Evolutionary conservation across 768 basidiomycete genomes (phyloP), one percentile per base, ranked within the genome.

Genomic region (Psilocybe sp.): DNA sequence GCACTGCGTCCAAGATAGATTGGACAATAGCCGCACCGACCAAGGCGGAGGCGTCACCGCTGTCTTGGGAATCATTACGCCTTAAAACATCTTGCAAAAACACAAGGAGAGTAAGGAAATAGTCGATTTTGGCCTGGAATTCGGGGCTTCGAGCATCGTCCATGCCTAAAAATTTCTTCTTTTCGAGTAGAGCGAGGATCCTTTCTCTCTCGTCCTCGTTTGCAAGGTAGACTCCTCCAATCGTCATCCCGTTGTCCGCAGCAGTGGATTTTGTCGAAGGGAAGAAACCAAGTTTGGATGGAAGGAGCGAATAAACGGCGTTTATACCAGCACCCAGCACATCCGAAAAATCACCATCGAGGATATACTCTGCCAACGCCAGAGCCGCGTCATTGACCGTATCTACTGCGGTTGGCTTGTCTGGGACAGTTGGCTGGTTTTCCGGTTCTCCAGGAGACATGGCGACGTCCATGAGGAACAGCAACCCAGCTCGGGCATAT

Each of bases 341-440:
- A 55, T 98, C 94, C n/a, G 93, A 92, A 65, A 97, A 96, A 67
- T 98, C 96, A n/a, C 94, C 92, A 60, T 96, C 92, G 14, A 97
- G 78, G 45, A 98, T 90, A 63, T 92, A 97, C 63, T 95, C 92
- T 15, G 92, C 92, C 35, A 98, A 73, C 7, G 91, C 89, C 38
- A 95, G 74, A 1, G 89, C 88, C 1, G 92, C 91, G 61, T 94
- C 92, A 28, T 81, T 81, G 37, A 92, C 80, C 3, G 93, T 86
- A 63, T 96, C 92, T 15, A 64, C 55, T 4, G 60, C 58, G 4
- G 69, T 55, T 5, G 61, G 49, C 16, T 48, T 45, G 38, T 71
- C 73, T 19, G 69, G 74, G 38, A 67, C 70, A 4, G 66, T 51
- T 8, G 73, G 64, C 35, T 71, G 71, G 52, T 72, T 74, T 11